Evolutionary conservation across 805 yeast species (phyloP).

Genomic region (Schizosaccharomyces osmophilus): DNA sequence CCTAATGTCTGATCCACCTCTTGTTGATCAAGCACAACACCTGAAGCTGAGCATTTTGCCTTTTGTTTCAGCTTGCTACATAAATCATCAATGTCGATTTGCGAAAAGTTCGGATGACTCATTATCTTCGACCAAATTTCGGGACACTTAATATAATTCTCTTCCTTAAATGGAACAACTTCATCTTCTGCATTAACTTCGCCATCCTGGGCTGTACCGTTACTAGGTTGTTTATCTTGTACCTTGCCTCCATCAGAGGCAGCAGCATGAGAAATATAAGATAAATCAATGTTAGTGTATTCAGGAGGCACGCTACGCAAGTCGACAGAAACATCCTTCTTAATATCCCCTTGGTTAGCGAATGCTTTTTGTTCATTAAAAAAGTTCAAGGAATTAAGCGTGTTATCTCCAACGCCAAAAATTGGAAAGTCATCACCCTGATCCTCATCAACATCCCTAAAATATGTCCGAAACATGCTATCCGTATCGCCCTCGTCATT

Average conservation of each 20-base stretch:
- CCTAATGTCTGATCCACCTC: slow-evolving; percentile 33
- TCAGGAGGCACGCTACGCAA: too few species aligned
- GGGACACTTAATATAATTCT: slow-evolving; percentile 33
- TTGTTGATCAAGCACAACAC: slow-evolving; percentile 60
- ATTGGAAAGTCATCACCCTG: too few species aligned
- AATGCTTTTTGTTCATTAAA: too few species aligned
- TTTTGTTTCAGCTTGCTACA: slow-evolving; percentile 71
- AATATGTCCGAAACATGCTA: slow-evolving; percentile 10
- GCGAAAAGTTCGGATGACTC: slow-evolving; percentile 78
- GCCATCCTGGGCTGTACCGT: neutral
- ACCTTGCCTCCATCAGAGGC: neutral
- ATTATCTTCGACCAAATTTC: slow-evolving; percentile 94
- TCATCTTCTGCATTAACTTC: neutral
- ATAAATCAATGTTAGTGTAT: too few species aligned
- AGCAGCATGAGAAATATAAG: neutral
- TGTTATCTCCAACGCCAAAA: too few species aligned
- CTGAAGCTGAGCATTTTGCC: slow-evolving; percentile 85
- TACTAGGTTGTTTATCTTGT: neutral
- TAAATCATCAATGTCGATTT: slow-evolving; percentile 79
- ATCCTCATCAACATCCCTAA: neutral
- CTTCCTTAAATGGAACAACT: slow-evolving; percentile 12
- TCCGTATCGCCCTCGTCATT: slow-evolving; percentile 10
- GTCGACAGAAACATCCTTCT: too few species aligned
- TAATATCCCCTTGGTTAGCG: too few species aligned
- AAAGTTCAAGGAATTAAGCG: too few species aligned